Evolutionary conservation across 257 asterid genomes (phyloP).

Genomic region (Misopates orontium): DNA sequence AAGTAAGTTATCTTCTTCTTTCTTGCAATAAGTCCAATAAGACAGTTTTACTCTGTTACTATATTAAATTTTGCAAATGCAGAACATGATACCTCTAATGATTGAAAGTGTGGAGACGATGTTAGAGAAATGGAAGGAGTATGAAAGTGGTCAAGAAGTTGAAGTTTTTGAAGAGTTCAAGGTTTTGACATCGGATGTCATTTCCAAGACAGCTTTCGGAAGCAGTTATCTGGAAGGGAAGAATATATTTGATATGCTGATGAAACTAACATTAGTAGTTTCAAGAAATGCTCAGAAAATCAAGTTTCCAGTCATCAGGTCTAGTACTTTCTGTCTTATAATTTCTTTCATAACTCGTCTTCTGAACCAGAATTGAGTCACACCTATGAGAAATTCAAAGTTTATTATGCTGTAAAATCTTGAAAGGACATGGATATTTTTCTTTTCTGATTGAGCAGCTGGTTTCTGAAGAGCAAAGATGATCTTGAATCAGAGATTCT

Average conservation of each 20-base stretch:
- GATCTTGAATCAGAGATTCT: not conserved
- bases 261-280: not conserved
- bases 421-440: not conserved
- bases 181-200: slow-evolving; percentile 7
- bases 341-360: not conserved
- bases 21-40: not conserved
- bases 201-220: slow-evolving; percentile 19
- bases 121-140: slow-evolving; percentile 13
- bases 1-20: not conserved
- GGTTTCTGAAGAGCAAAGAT: slow-evolving; percentile 3
- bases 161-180: slow-evolving; percentile 10
- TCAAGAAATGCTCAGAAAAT: not conserved
- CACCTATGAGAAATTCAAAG: not conserved
- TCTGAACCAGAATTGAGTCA: not conserved
- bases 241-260: slow-evolving; percentile 5
- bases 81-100: slow-evolving; percentile 5
- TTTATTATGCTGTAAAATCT: too few relatives aligned
- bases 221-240: slow-evolving; percentile 16
- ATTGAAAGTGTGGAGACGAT: slow-evolving; percentile 11
- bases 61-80: not conserved
- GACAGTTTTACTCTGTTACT: not conserved
- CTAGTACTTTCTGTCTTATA: too few relatives aligned
- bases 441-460: not conserved
- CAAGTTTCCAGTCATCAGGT: not conserved
- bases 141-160: not conserved